Evolutionary conservation across 805 yeast genomes (phyloP), one percentile per base, ranked within the genome.

Genomic region (Candida ficus): DNA sequence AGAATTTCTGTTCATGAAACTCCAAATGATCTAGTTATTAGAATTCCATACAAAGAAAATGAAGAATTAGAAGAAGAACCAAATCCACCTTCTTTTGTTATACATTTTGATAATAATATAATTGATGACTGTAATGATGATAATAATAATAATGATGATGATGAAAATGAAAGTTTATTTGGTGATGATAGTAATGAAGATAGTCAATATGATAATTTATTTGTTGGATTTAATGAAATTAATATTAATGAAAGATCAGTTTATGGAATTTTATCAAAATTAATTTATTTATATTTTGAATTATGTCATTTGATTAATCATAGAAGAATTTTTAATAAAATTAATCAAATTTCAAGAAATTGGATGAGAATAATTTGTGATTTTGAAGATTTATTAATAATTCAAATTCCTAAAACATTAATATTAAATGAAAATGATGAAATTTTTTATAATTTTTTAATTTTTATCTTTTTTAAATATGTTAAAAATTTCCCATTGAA

Each of bases 351-450:
- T 25, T 73, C 76, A 2, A 56, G 76, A 32, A 73, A 72, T 47
- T 73, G 68, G 50, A 75, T 76, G 16, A 57, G 60, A 34, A 61
- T 71, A 3, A 70, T 75, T 45, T 68, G 73, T 6, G 76, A 71
- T 23, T 58, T 62, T 16, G 73, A 71, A 43, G 76, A 72, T 44
- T 49, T 58, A 14, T 45, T 73, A 14, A 32, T 63, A 5, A 58
- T 51, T 28, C 52, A 26, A 61, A 37, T 23, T 5, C 39, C 37
- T 11, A 37, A 28, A n/a, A 26, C n/a, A 9, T 30, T 43, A 18
- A 9, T 14, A 21, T 21, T 28, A 4, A 30, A 29, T 17, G 13
- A 18, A 6, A 25, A 18, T n/a, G 45, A 45, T 23, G 25, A 31
- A 13, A 19, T 30, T 3, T 52, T 53, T 47, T 39, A 42, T 31